Base-by-base conservation (phyloP, 2,329 filamentous ascomycete species). In the Colletotrichum gloeosporioides region DNA sequence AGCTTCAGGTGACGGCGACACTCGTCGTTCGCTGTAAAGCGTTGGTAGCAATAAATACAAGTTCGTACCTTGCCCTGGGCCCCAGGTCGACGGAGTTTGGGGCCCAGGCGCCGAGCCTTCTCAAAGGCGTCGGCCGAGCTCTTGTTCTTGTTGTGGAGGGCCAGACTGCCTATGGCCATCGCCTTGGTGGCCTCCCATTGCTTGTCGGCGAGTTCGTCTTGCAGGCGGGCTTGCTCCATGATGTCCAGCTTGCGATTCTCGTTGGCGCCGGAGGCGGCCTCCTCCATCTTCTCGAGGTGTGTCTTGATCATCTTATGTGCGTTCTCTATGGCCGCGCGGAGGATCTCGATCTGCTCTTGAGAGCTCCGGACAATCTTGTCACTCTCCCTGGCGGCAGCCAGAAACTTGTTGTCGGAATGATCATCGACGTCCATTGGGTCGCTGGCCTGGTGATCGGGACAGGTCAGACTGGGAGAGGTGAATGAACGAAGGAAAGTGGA, bases 291-390 rank as follows among this genome's bases (percentile, higher is more conserved):
- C 18, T 49, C 44, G 44, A 12, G 10, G n/a, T 49, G 44, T 12
- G 0, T 0, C 44, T 49, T 49, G 10, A 49, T 49, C 18, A 49
- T n/a, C 2, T 49, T 49, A 0, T 6, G n/a, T 12, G 0, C 44
- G 3, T 49, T 13, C 1, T 49, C 44, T 0, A 22, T 22, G 3
- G n/a, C 44, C 1, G 44, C 44, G 1, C n/a, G 44, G 0, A 49
- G 44, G 10, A 49, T 22, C 2, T 49, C 6, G 10, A 49, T 49
- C 44, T 49, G 44, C 6, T 49, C 44, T 1, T 49, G n/a, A 0
- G n/a, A 49, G 10, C 8, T 0, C 2, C 22, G 1, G n/a, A 49
- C 4, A 10, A 22, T 8, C 44, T 22, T 1, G 44, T 49, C 44
- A 1, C 22, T 12, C 3, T 49, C 12, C 10, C 1, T 22, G 1